Conservation (phyloP, 345 rosid genomes). For the Melaleuca alternifolia region DNA sequence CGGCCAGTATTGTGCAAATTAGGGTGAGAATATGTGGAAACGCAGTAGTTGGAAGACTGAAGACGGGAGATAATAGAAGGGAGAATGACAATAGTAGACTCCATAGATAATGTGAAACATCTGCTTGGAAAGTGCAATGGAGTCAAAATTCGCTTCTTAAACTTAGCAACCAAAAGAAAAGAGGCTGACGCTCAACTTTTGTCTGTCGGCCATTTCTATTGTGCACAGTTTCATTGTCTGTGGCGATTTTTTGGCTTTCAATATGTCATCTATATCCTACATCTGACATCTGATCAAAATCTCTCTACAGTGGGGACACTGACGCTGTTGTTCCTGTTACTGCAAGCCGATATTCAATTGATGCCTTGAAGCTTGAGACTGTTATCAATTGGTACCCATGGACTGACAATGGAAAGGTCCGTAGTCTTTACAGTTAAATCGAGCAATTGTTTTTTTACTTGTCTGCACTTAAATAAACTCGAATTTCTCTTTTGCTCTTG, state of each 20-base stretch:
- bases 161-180: not conserved
- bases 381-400: constrained; percentile 77
- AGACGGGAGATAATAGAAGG: not conserved
- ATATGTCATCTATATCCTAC: not conserved
- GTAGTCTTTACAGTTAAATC: not conserved
- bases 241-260: not conserved
- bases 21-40: not conserved
- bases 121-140: not conserved
- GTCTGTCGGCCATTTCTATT: not conserved
- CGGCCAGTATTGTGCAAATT: not conserved
- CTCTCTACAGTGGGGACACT: constrained; percentile 75
- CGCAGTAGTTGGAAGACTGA: not conserved
- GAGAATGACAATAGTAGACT: not conserved
- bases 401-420: constrained; percentile 58
- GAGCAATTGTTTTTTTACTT: not conserved
- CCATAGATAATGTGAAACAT: not conserved
- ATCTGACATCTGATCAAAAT: constrained; percentile 1
- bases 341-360: constrained; percentile 81
- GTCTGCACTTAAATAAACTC: not conserved
- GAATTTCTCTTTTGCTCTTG: not conserved
- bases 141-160: not conserved
- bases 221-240: not conserved
- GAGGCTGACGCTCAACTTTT: not conserved
- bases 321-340: constrained; percentile 81
- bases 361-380: constrained; percentile 63